Evolutionary conservation across 192 early-diverging fungal genomes (phyloP).

Genomic region (Umbelopsis sp.): DNA sequence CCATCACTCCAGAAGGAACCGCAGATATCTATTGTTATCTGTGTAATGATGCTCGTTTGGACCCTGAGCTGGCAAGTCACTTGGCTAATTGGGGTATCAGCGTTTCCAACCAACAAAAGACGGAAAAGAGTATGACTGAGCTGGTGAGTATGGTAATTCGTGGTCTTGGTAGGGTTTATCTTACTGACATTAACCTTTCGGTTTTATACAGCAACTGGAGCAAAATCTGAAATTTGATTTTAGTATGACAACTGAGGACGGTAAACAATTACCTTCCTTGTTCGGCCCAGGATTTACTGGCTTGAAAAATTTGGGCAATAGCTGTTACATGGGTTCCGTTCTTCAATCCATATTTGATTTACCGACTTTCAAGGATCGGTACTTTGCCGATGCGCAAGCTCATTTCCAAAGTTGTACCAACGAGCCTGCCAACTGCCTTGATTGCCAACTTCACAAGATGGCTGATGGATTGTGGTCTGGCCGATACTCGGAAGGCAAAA

Average conservation of each 20-base stretch:
- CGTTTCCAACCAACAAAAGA: constrained; percentile 81
- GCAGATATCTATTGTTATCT: constrained; percentile 90
- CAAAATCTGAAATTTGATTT: constrained; percentile 97
- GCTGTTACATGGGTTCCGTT: constrained; percentile 97
- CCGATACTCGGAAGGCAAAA: constrained; percentile 69
- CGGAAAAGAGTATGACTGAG: constrained; percentile 90
- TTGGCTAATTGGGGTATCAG: constrained; percentile 90
- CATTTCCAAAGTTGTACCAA: constrained; percentile 56
- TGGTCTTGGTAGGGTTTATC: not conserved
- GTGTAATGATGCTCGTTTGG: constrained; percentile 82
- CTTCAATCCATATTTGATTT: constrained; percentile 88
- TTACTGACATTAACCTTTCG: not conserved
- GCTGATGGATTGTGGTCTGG: constrained; percentile 90
- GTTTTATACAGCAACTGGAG: constrained; percentile 76
- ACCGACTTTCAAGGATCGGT: constrained; percentile 71
- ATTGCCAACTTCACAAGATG: constrained; percentile 92
- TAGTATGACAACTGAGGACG: constrained; percentile 96
- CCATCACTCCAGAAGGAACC: constrained; percentile 96
- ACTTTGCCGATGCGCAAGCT: constrained; percentile 34
- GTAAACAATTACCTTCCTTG: constrained; percentile 76
- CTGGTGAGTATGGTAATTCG: constrained; percentile 55
- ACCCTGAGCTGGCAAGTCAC: constrained; percentile 78
- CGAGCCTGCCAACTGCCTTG: constrained; percentile 74
- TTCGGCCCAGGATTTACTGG: constrained; percentile 94
- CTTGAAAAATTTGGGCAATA: constrained; percentile 94